Evolutionary conservation across 192 early-diverging fungal species (phyloP), one percentile per base, ranked within the genome.

Genomic region (Coemansia sp.): DNA sequence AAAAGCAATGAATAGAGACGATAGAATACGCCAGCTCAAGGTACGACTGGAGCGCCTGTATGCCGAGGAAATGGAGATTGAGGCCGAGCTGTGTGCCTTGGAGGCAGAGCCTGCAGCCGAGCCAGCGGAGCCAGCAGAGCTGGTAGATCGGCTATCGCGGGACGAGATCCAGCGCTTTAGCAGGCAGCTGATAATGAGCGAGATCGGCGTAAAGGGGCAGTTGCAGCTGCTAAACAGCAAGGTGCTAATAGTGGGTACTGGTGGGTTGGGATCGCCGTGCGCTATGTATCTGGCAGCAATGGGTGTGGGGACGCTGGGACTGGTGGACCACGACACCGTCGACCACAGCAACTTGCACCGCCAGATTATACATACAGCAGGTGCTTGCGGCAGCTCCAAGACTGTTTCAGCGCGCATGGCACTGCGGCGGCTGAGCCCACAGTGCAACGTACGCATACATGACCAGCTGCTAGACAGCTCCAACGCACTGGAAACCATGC

Each of bases 271-370:
- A 0, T 82, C 93, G 3, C 90, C 96, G 5, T 88, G 84, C 30
- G 79, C 86, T 3, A 75, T 97, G 23, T 98, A 98, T 60, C 81
- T 98, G 12, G 93, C 91, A 5, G 86, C 88, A 3, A 87, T 88
- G 51, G 96, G 96, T 3, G 80, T 96, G 15, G 95, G 90, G 63
- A 78, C 82, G 2, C 46, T 99, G 16, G 96, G 96, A 6, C 86
- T 97, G 15, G 83, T 93, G 0, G 96, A 99, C 60, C 90, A 97
- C 66, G 96, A 99, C 62, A 74, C 57, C 0, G 90, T 99, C 0
- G 96, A 96, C 64, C 73, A 75, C 32, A 92, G 87, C 66, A 98
- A 98, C 66, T 68, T 98, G 12, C 94, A 99, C 62, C 84, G 96
- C 0, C 96, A 99, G 69, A 82, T 99, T 11, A 90, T 96, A 43